Base-by-base conservation (phyloP, 2,329 filamentous ascomycete species). In the Coniochaeta hoffmannii region DNA sequence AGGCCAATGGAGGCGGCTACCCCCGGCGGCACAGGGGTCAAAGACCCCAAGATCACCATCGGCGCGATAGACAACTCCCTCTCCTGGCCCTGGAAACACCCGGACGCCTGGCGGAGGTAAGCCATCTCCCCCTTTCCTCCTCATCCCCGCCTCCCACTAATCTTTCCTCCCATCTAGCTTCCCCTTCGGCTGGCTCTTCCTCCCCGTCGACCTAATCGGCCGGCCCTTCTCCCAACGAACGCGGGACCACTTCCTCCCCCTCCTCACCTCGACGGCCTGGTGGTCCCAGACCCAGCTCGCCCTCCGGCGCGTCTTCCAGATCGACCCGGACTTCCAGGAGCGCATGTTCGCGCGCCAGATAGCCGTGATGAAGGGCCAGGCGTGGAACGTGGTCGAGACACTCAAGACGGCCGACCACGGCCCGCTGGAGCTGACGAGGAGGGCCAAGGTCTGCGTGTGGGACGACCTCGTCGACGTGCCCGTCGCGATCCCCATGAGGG, bases 21-120 rank as follows among this genome's bases (percentile, higher is more conserved):
- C 53, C 72, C 73, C 30, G 71, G 72, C 52, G 66, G 73, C 9
- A 77, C 73, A 24, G 77, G 63, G 26, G 69, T 53, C 50, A 62
- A 65, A 30, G 76, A 73, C 57, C 79, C 88, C 8, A 78, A 80
- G 24, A 87, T 97, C 56, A 83, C 82, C 3, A 80, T 99, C 55
- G 94, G 94, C 50, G 94, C 94, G 56, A 99, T 99, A 62, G 94
- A 99, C 71, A 99, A 99, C 71, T 97, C 91, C 61, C 72, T 99
- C 61, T 97, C 94, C 1, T 99, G 94, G 91, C 94, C 94, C 1
- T 99, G 93, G 94, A 97, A 97, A 70, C 93, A 97, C 65, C 93
- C 93, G 0, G 93, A 99, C 76, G 94, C 93, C 31, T 88, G 85
- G 80, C 75, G 82, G 67, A 86, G 78, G 78, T 76, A 65, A 60